Base-by-base conservation (phyloP, 2,329 filamentous ascomycete genomes). In the Hymenoscyphus infarciens region DNA sequence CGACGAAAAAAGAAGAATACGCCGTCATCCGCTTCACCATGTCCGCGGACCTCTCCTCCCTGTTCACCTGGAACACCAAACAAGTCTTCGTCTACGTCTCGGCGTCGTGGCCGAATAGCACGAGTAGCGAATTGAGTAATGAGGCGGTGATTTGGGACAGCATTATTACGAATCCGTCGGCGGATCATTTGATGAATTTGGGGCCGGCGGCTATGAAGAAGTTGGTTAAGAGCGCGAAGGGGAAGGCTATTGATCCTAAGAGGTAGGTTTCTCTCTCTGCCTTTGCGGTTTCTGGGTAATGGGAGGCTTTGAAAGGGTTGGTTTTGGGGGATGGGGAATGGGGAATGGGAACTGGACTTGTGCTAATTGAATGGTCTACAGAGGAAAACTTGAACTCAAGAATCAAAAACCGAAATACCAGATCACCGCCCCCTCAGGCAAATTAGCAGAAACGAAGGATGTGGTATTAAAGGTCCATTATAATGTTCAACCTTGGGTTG, bases 51-150 rank as follows among this genome's bases (percentile, higher is more conserved):
- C 85, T 99, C 64, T 89, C 87, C 64, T 89, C 89, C 53, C 90
- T 99, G 71, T 98, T 98, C 84, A 96, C 91, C 74, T 99, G 94
- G 95, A 99, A 99, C 82, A 99, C 96, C 22, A 99, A 99, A 78
- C 91, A 98, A 79, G 80, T 99, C 72, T 99, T 98, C 79, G 87
- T 97, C 76, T 99, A 97, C 80, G 87, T 99, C 63, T 94, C 92
- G 61, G 94, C 94, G 61, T 88, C 87, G 71, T 89, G 86, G 86
- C 80, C 82, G 53, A 70, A 76, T 31, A 69, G 70, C 42, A 72
- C 66, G 38, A 66, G 68, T 5, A 59, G 45, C 19, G 70, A 62
- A 54, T 78, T 66, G 10, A 63, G 63, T 7, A 89, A 89, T 77
- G 84, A 92, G 77, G 90, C 91, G 70, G 89, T 97, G 66, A 94